phyloP scores from a whole-genome alignment of 768 basidiomycete species.

The Tylopilus cervinicoccineus region DNA sequence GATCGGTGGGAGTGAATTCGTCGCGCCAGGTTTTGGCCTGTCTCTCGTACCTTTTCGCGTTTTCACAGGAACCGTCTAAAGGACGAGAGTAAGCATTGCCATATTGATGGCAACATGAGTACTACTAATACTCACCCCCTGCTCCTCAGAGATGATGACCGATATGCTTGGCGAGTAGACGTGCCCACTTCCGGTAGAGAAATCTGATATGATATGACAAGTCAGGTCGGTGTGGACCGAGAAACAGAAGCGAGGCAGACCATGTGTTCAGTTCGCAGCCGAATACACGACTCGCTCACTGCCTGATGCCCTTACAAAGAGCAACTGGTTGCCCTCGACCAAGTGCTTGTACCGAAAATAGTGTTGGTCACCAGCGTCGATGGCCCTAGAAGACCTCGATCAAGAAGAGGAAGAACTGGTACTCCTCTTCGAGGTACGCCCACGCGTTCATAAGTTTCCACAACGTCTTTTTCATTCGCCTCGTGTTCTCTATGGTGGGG shows the following conservation, averaged over 20 bases:
- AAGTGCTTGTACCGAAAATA: conserved; percentile 53
- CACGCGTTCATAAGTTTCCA: conserved; percentile 41
- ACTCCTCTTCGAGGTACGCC: conserved; percentile 39
- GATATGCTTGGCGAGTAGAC: conserved; percentile 49
- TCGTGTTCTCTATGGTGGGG: conserved; percentile 52
- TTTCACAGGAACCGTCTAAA: conserved; percentile 61
- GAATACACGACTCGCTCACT: conserved; percentile 59
- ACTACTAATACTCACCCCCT: conserved; percentile 44
- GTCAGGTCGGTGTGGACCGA: neutral
- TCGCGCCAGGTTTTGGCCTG: conserved; percentile 53
- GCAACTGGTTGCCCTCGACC: conserved; percentile 40
- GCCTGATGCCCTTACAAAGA: conserved; percentile 51
- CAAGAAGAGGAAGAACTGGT: conserved; percentile 35
- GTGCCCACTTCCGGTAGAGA: conserved; percentile 48
- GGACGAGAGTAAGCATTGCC: conserved; percentile 23
- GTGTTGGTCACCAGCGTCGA: conserved; percentile 47
- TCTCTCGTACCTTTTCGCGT: conserved; percentile 40
- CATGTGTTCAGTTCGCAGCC: conserved; percentile 67
- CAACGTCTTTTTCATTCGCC: conserved; percentile 51
- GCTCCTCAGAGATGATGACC: conserved; percentile 47
- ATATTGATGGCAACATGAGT: neutral
- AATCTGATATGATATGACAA: conserved; percentile 40
- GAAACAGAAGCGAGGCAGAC: conserved; percentile 27
- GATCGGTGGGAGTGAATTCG: conserved; percentile 49
- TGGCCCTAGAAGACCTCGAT: conserved; percentile 34